Evolutionary conservation across 805 yeast species (phyloP).

Genomic region (Sugiyamaella americana): DNA sequence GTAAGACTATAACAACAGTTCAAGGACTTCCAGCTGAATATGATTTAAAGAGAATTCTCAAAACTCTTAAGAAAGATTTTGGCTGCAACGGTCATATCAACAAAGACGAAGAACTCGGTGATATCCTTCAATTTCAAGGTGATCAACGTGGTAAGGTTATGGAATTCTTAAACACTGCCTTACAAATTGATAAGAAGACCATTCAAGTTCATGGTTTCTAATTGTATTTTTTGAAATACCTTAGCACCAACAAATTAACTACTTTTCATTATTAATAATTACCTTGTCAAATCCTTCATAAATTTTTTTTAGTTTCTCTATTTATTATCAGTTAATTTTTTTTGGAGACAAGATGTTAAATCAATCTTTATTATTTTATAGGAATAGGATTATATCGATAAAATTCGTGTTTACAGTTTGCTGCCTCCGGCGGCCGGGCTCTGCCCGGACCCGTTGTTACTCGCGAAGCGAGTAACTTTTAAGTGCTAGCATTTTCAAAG

Average conservation of each 20-base stretch:
- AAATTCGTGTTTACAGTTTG: neutral
- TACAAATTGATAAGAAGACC: conserved; percentile 89
- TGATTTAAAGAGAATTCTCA: conserved; percentile 87
- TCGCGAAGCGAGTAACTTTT: too few relatives aligned
- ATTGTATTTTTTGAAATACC: conserved; percentile 21
- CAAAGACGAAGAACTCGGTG: conserved; percentile 93
- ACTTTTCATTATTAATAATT: too few relatives aligned
- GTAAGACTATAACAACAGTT: conserved; percentile 96
- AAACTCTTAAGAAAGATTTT: conserved; percentile 93
- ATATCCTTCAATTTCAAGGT: conserved; percentile 96
- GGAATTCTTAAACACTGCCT: conserved; percentile 82
- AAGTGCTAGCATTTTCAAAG: too few relatives aligned
- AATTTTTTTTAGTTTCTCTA: too few relatives aligned
- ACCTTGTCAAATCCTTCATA: too few relatives aligned
- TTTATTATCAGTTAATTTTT: too few relatives aligned
- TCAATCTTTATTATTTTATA: neutral
- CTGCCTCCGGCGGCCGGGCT: neutral
- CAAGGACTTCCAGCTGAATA: conserved; percentile 96
- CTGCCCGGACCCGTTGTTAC: too few relatives aligned
- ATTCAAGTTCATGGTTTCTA: conserved; percentile 98
- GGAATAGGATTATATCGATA: neutral
- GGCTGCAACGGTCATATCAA: conserved; percentile 99
- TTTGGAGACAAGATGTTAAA: too few relatives aligned
- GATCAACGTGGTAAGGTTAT: conserved; percentile 96
- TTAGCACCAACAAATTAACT: too few relatives aligned